Evolutionary conservation across 495 filamentous ascomycete species (phyloP).

Genomic region (Talaromyces nanjingensis): DNA sequence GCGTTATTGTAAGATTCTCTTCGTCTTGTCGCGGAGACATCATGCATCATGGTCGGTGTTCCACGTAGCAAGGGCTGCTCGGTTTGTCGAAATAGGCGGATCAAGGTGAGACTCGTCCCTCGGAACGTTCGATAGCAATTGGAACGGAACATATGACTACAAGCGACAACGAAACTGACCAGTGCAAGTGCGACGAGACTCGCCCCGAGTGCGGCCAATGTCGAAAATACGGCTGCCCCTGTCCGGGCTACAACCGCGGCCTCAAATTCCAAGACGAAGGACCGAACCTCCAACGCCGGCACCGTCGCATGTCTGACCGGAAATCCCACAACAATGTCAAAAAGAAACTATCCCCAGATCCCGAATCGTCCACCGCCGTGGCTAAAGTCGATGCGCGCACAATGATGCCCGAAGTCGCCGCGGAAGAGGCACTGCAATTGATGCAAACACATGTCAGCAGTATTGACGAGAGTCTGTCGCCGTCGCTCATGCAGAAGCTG

Average conservation of each 20-base stretch:
- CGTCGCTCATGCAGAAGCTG: conserved; percentile 19
- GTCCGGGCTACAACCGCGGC: conserved; percentile 17
- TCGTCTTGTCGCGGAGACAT: not conserved
- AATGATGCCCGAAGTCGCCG: not conserved
- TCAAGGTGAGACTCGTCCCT: conserved; percentile 19
- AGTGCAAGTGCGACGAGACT: conserved; percentile 24
- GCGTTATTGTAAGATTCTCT: not conserved
- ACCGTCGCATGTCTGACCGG: conserved; percentile 8
- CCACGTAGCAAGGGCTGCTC: conserved; percentile 35
- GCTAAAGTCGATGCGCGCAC: not conserved
- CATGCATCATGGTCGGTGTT: conserved; percentile 30
- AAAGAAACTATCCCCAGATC: not conserved
- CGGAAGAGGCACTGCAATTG: conserved; percentile 5
- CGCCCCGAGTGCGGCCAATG: conserved; percentile 24
- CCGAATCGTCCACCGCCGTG: conserved; percentile 1
- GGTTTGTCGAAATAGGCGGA: conserved; percentile 20
- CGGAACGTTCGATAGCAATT: not conserved
- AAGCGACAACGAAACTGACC: not conserved
- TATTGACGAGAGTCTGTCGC: conserved; percentile 19
- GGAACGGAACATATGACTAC: not conserved
- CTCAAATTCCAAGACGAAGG: conserved; percentile 19
- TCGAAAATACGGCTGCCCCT: conserved; percentile 17
- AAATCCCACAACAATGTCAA: not conserved
- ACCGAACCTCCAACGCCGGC: conserved; percentile 19
- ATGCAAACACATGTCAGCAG: conserved; percentile 5